These are phyloP conservation scores for Colletotrichum sidae DNA, from an alignment of 2,329 filamentous ascomycete genomes.

Conservation along the genomic window DNA sequence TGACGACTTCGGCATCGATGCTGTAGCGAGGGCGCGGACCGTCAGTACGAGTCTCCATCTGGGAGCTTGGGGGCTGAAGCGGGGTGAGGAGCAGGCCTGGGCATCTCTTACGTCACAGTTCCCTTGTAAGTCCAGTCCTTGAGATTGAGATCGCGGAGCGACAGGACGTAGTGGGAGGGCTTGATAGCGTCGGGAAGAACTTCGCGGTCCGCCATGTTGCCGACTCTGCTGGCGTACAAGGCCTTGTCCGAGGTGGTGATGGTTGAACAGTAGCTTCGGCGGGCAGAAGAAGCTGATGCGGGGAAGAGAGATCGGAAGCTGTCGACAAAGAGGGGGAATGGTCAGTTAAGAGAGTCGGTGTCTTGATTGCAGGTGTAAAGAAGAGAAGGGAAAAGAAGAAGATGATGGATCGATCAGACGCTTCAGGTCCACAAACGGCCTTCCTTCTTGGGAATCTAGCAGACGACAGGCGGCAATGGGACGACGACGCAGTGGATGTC, in stretches of 20 bases:
- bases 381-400: conserved; percentile 11
- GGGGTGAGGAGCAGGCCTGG: conserved; percentile 30
- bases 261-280: conserved; percentile 40
- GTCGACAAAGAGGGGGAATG: background rate
- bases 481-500: conserved; percentile 17
- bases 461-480: conserved; percentile 30
- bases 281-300: conserved; percentile 11
- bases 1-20: conserved; percentile 80
- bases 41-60: conserved; percentile 3
- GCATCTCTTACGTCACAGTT: conserved; percentile 67
- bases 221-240: conserved; percentile 40
- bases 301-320: conserved; percentile 23
- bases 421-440: conserved; percentile 31
- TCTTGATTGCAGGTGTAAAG: background rate
- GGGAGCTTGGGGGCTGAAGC: background rate
- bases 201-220: conserved; percentile 69
- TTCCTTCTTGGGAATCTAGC: conserved; percentile 32
- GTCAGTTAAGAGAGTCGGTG: conserved; percentile 15
- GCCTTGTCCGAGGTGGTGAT: conserved; percentile 41
- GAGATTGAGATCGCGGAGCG: conserved; percentile 85
- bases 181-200: conserved; percentile 75
- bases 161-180: conserved; percentile 87
- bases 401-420: conserved; percentile 17
- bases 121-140: conserved; percentile 82
- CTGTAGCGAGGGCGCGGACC: conserved; percentile 49